phyloP scores from a whole-genome alignment of 495 filamentous ascomycete species.

The Aspergillus sclerotiicarbonarius region DNA sequence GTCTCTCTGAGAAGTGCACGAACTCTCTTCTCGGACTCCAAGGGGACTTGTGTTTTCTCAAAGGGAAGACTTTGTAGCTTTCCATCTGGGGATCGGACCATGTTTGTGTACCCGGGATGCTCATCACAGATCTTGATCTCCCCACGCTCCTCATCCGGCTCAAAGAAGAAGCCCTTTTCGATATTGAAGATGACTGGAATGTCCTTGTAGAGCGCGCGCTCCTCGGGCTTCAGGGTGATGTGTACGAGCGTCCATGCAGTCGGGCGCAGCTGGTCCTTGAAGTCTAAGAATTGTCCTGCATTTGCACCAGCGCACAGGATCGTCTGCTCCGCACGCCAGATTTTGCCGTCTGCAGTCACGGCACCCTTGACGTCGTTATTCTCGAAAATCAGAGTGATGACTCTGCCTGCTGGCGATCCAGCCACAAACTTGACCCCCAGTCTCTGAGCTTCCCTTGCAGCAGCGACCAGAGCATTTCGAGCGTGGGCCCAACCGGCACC shows the following conservation, averaged over 20 bases:
- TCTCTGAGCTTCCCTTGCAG: conserved; percentile 39
- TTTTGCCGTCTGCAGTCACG: conserved; percentile 31
- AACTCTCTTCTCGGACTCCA: conserved; percentile 40
- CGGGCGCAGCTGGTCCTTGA: conserved; percentile 53
- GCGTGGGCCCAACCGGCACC: conserved; percentile 54
- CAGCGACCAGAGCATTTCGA: conserved; percentile 41
- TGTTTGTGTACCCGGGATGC: conserved; percentile 55
- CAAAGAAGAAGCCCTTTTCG: conserved; percentile 55
- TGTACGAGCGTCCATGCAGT: conserved; percentile 54
- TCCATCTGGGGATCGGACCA: conserved; percentile 20
- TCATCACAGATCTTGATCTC: conserved; percentile 58
- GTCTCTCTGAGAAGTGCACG: conserved; percentile 47
- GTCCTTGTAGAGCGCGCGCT: conserved; percentile 38
- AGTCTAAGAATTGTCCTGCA: conserved; percentile 45
- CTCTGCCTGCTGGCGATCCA: conserved; percentile 35
- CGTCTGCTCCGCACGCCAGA: conserved; percentile 35
- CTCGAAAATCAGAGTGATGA: conserved; percentile 31
- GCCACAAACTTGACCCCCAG: conserved; percentile 47
- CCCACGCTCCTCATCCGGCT: conserved; percentile 48
- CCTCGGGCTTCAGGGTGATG: conserved; percentile 45
- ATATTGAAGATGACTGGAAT: conserved; percentile 53
- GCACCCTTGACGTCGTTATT: conserved; percentile 37
- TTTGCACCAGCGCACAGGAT: conserved; percentile 52
- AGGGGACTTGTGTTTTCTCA: conserved; percentile 46
- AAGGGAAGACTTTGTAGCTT: conserved; percentile 44